A percentile compares a stretch with the other conserved stretches of the same genome.
Evolutionary conservation across 2,329 filamentous ascomycete genomes (phyloP).

Genomic region (Pezicula neosporulosa): DNA sequence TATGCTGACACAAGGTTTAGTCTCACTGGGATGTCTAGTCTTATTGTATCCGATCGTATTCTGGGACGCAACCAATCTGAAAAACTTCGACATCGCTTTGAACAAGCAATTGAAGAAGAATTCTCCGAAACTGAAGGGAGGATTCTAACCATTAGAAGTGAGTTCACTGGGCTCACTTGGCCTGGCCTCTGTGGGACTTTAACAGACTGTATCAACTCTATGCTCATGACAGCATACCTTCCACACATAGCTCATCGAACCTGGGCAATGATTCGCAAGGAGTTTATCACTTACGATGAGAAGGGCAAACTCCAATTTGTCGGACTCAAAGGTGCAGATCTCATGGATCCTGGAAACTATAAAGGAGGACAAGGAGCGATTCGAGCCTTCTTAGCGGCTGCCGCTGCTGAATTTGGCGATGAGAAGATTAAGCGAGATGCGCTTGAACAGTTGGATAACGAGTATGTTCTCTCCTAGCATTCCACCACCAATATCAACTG

Average conservation of each 20-base stretch:
- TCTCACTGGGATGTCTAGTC: neutral
- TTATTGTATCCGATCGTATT: neutral
- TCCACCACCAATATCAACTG: too few species aligned
- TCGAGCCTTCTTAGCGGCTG: neutral
- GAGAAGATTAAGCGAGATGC: too few species aligned
- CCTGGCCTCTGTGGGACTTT: slow-evolving; percentile 7
- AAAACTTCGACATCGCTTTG: neutral
- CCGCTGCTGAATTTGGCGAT: slow-evolving; percentile 11
- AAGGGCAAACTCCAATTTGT: slow-evolving; percentile 2
- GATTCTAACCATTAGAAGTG: slow-evolving; percentile 1
- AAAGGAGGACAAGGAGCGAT: slow-evolving; percentile 1
- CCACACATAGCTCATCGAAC: slow-evolving; percentile 7
- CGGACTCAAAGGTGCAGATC: slow-evolving; percentile 10
- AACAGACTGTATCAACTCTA: neutral
- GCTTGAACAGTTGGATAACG: too few species aligned
- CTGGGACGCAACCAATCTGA: neutral
- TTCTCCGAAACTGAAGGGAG: slow-evolving; percentile 3
- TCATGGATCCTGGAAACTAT: slow-evolving; percentile 13
- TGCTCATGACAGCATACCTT: slow-evolving; percentile 1
- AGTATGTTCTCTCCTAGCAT: too few species aligned
- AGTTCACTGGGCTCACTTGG: slow-evolving; percentile 7
- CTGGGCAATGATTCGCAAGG: slow-evolving; percentile 3
- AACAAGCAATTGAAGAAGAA: slow-evolving; percentile 5
- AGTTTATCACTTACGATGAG: slow-evolving; percentile 1
- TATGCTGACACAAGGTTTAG: neutral